These are phyloP conservation scores for Gonapodya sp. DNA, from an alignment of 192 early-diverging fungal species.

Conservation along the genomic window DNA sequence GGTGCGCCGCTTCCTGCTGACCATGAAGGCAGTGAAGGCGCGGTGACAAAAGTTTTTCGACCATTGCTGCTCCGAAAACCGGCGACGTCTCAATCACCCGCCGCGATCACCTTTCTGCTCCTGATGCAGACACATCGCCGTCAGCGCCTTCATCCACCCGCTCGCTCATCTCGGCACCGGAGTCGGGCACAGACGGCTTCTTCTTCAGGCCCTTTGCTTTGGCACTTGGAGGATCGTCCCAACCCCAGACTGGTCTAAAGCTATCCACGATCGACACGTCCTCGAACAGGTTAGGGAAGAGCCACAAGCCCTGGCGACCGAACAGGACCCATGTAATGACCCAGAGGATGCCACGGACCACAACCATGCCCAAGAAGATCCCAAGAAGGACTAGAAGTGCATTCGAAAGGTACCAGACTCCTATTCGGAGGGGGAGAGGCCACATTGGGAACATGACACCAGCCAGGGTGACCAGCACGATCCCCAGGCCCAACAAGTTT, in stretches of 20 bases:
- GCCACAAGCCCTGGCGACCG: conserved; percentile 75
- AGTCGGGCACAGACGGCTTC: background rate
- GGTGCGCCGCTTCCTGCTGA: too few relatives aligned
- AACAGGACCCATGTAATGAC: conserved; percentile 57
- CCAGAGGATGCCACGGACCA: conserved; percentile 81
- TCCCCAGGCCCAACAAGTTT: conserved; percentile 65
- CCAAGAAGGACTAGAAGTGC: conserved; percentile 74
- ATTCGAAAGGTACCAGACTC: conserved; percentile 85
- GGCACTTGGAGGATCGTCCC: conserved; percentile 29
- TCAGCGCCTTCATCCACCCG: background rate
- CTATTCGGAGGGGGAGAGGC: conserved; percentile 69
- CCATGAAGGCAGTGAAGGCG: too few relatives aligned
- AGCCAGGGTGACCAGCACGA: conserved; percentile 72
- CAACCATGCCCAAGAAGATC: conserved; percentile 75
- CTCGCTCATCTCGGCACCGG: background rate
- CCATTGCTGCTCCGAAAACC: too few relatives aligned
- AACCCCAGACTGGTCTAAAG: conserved; percentile 86
- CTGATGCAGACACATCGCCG: background rate
- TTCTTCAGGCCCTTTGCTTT: background rate
- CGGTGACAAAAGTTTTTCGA: too few relatives aligned
- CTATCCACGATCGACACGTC: conserved; percentile 90
- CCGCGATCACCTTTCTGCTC: background rate
- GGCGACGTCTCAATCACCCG: background rate
- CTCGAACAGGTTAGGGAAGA: conserved; percentile 96
- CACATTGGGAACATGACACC: conserved; percentile 98